Evolutionary conservation across 75 land plant species (phyloP).

Genomic region (Picea sitchensis): DNA sequence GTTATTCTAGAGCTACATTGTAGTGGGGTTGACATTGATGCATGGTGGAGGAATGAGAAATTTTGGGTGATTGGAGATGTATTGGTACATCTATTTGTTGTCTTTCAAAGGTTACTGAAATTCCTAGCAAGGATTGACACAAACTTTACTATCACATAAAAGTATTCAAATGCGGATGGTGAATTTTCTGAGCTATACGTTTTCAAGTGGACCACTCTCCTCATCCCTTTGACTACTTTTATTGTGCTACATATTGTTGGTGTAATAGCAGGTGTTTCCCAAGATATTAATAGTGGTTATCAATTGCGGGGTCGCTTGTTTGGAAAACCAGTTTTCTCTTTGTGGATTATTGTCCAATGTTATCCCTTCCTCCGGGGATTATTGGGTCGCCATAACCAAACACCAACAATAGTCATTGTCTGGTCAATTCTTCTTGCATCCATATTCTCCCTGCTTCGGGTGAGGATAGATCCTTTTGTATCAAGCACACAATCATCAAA

Average conservation of each 20-base stretch:
- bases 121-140: constrained; percentile 78
- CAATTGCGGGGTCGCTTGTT: too few species aligned
- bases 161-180: constrained; percentile 54
- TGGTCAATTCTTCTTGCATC: too few species aligned
- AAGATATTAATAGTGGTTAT: constrained; percentile 21
- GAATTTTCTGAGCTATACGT: constrained; percentile 74
- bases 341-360: too few species aligned
- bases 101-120: constrained; percentile 74
- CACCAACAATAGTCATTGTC: too few species aligned
- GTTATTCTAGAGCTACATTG: constrained; percentile 70
- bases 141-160: constrained; percentile 84
- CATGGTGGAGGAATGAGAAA: constrained; percentile 71
- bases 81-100: constrained; percentile 71
- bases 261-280: constrained; percentile 78
- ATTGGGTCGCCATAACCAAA: too few species aligned
- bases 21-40: constrained; percentile 75
- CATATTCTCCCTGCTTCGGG: too few species aligned
- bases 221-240: constrained; percentile 78
- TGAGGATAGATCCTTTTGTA: too few species aligned
- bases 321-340: too few species aligned
- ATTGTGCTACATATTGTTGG: constrained; percentile 72
- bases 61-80: constrained; percentile 85
- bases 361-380: too few species aligned
- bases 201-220: constrained; percentile 77
- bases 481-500: too few species aligned